Evolutionary conservation across 148 eudicot genomes (phyloP).

Genomic region (Euryodendron excelsum): DNA sequence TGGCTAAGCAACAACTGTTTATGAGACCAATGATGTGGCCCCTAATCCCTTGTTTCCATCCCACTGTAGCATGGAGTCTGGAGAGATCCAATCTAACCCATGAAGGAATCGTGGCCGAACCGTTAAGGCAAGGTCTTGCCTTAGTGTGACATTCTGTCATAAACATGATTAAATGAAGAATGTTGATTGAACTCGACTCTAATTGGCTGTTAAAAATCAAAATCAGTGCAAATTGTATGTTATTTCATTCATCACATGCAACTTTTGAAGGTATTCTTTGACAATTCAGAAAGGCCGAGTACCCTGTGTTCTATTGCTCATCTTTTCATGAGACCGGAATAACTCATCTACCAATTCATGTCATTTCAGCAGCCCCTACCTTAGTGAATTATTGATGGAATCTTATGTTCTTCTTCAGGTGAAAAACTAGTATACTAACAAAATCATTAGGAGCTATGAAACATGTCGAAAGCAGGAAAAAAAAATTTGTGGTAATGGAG

Average conservation of each 20-base stretch:
- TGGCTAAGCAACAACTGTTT: neutral
- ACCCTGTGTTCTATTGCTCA: neutral
- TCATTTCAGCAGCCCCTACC: slow-evolving; percentile 18
- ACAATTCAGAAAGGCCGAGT: neutral
- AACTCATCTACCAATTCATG: slow-evolving; percentile 3
- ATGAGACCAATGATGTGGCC: slow-evolving; percentile 51
- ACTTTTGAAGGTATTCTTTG: neutral
- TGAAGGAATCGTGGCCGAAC: slow-evolving; percentile 19
- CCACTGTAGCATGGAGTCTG: slow-evolving; percentile 32
- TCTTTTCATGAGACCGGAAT: too few species aligned
- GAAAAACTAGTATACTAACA: too few species aligned
- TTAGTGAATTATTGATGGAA: slow-evolving; percentile 11
- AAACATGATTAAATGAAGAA: too few species aligned
- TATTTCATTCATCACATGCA: slow-evolving; percentile 13
- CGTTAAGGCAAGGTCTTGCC: slow-evolving; percentile 50
- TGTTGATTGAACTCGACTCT: slow-evolving; percentile 11
- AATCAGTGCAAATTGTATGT: neutral
- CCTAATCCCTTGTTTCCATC: slow-evolving; percentile 44
- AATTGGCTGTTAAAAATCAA: slow-evolving; percentile 18
- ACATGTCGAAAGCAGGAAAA: slow-evolving; percentile 2
- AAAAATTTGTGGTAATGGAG: neutral
- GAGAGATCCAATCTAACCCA: neutral
- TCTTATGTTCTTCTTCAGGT: neutral
- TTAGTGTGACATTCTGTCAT: too few species aligned
- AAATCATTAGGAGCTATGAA: neutral